These are phyloP conservation scores for Udeniomyces megalosporus DNA, from an alignment of 768 basidiomycete genomes.

Conservation along the genomic window DNA sequence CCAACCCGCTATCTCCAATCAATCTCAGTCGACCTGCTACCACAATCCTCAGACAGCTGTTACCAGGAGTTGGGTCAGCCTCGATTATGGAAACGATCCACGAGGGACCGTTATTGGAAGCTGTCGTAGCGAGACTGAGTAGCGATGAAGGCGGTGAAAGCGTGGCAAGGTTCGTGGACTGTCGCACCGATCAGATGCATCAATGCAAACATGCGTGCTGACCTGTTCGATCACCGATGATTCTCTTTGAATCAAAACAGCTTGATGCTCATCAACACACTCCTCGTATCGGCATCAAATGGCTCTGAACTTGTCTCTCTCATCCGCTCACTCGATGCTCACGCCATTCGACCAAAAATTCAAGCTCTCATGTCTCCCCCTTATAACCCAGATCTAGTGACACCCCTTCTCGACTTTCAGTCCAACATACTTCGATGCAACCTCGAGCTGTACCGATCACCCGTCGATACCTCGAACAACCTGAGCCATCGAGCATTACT, in stretches of 20 bases:
- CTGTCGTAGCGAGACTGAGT: not conserved
- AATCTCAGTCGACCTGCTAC: conserved; percentile 71
- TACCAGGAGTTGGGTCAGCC: not conserved
- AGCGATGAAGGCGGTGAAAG: not conserved
- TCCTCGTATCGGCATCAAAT: conserved; percentile 64
- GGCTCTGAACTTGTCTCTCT: conserved; percentile 56
- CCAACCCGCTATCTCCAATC: conserved; percentile 48
- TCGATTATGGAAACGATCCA: not conserved
- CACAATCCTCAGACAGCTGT: conserved; percentile 77
- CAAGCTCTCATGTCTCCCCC: conserved; percentile 72
- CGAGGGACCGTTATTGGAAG: not conserved
- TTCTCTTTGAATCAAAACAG: conserved; percentile 29
- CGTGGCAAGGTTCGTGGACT: not conserved
- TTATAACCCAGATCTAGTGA: conserved; percentile 62
- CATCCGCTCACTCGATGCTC: conserved; percentile 50
- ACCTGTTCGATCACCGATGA: too few species aligned
- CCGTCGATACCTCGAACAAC: conserved; percentile 42
- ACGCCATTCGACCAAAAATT: conserved; percentile 47
- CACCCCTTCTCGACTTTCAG: conserved; percentile 73
- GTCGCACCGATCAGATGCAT: too few species aligned
- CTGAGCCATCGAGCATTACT: conserved; percentile 33
- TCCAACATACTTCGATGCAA: conserved; percentile 60
- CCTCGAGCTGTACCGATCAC: conserved; percentile 62
- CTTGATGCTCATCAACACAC: conserved; percentile 78
- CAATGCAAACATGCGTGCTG: too few species aligned